A percentile compares a stretch with the other conserved stretches of the same genome.
Evolutionary conservation across 495 filamentous ascomycete species (phyloP).

Genomic region (Rostrohypoxylon terebratum): DNA sequence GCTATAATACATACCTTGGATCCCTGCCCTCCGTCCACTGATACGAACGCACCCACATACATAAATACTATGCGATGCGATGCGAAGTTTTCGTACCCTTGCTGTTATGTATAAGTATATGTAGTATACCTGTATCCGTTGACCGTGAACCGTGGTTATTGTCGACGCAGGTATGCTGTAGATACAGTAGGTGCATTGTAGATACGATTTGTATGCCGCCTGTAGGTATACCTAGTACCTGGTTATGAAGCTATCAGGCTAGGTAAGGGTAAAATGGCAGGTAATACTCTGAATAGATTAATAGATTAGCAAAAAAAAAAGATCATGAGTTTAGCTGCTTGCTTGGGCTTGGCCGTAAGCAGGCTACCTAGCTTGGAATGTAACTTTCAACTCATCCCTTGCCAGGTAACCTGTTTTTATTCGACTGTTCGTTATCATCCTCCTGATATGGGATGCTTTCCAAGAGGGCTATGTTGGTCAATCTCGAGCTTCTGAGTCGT

Average conservation of each 20-base stretch:
- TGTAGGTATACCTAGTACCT: background rate
- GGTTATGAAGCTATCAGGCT: background rate
- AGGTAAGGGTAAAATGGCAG: background rate
- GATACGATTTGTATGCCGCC: background rate
- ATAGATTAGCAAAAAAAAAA: background rate
- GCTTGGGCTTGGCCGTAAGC: constrained; percentile 4
- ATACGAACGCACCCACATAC: constrained; percentile 23
- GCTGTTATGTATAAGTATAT: background rate
- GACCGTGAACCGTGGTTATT: too few species aligned
- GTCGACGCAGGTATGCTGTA: background rate
- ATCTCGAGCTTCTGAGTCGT: background rate
- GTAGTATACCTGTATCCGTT: background rate
- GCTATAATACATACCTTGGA: too few species aligned
- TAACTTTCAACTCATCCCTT: background rate
- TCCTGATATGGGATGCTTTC: background rate
- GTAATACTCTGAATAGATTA: background rate
- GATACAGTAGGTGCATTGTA: background rate
- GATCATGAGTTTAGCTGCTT: background rate
- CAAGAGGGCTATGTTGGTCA: background rate
- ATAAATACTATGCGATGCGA: background rate
- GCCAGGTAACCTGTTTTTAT: background rate
- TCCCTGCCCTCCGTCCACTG: constrained; percentile 10
- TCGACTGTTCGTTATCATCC: background rate
- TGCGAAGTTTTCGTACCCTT: background rate
- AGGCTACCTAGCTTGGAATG: background rate